phyloP scores from a whole-genome alignment of 768 basidiomycete species.

The Erythrobasidium yunnanense region DNA sequence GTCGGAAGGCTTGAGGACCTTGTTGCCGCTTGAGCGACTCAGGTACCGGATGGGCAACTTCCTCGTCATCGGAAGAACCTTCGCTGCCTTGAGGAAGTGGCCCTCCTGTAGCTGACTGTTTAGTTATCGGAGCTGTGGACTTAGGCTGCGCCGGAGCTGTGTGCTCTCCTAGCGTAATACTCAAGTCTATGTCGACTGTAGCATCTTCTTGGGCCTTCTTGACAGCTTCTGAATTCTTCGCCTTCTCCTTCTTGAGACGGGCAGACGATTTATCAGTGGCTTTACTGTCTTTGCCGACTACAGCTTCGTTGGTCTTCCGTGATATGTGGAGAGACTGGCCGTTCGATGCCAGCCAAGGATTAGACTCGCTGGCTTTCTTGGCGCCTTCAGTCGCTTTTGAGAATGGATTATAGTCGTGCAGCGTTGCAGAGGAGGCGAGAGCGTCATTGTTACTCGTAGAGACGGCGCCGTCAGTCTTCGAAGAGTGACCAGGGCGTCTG shows the following conservation, averaged over 20 bases:
- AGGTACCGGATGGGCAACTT: constrained; percentile 38
- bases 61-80: constrained; percentile 58
- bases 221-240: constrained; percentile 64
- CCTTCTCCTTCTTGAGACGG: constrained; percentile 39
- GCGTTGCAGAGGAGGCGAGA: background rate
- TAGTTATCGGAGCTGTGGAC: too few relatives aligned
- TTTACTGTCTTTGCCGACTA: constrained; percentile 56
- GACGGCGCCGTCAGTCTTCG: constrained; percentile 4
- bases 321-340: constrained; percentile 46
- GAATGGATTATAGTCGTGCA: constrained; percentile 21
- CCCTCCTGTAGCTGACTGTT: too few relatives aligned
- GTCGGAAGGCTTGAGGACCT: constrained; percentile 61
- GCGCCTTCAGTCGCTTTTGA: background rate
- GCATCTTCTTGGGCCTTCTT: constrained; percentile 49
- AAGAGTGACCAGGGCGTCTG: too few relatives aligned
- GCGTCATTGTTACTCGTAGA: too few relatives aligned
- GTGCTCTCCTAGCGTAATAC: background rate
- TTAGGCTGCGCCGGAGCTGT: too few relatives aligned
- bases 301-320: constrained; percentile 62
- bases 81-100: too few relatives aligned
- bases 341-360: constrained; percentile 64
- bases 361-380: constrained; percentile 42
- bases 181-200: constrained; percentile 17
- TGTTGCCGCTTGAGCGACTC: constrained; percentile 2
- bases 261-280: constrained; percentile 33